Conservation (phyloP, 2,329 filamentous ascomycete genomes). For the Fusarium lateritium region DNA sequence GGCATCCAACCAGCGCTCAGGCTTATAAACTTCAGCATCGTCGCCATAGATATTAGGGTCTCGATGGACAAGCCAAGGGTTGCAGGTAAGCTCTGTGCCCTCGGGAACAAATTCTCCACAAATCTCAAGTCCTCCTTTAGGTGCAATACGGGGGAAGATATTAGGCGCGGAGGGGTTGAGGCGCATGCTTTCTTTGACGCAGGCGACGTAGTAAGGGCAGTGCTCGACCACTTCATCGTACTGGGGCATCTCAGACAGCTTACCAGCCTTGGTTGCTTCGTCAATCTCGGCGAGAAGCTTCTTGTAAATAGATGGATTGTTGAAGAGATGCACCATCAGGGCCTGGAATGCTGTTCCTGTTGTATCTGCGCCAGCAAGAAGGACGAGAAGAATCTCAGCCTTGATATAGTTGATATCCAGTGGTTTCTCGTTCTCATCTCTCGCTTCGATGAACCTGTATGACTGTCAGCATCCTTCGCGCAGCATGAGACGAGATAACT, state of each 20-base stretch:
- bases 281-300: conserved; percentile 48
- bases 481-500: fast-evolving
- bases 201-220: conserved; percentile 65
- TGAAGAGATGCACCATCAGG: conserved; percentile 53
- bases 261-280: conserved; percentile 47
- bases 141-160: conserved; percentile 65
- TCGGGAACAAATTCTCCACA: conserved; percentile 52
- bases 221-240: conserved; percentile 47
- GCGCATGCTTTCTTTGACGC: conserved; percentile 67
- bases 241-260: conserved; percentile 54
- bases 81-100: conserved; percentile 55
- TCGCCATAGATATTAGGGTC: conserved; percentile 52
- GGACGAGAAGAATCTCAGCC: conserved; percentile 37
- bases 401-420: conserved; percentile 43
- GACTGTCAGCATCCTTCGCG: neutral
- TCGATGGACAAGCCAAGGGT: conserved; percentile 55
- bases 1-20: conserved; percentile 59
- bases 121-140: conserved; percentile 60
- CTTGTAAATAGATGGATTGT: conserved; percentile 33
- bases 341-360: conserved; percentile 63
- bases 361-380: conserved; percentile 60
- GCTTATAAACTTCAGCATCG: conserved; percentile 55
- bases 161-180: conserved; percentile 65
- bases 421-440: conserved; percentile 24
- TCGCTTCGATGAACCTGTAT: conserved; percentile 28